Percentiles rank a stretch among this genome's conserved stretches.
These are phyloP conservation scores for Didymella pomorum DNA, from an alignment of 2,329 filamentous ascomycete genomes.

Conservation along the genomic window DNA sequence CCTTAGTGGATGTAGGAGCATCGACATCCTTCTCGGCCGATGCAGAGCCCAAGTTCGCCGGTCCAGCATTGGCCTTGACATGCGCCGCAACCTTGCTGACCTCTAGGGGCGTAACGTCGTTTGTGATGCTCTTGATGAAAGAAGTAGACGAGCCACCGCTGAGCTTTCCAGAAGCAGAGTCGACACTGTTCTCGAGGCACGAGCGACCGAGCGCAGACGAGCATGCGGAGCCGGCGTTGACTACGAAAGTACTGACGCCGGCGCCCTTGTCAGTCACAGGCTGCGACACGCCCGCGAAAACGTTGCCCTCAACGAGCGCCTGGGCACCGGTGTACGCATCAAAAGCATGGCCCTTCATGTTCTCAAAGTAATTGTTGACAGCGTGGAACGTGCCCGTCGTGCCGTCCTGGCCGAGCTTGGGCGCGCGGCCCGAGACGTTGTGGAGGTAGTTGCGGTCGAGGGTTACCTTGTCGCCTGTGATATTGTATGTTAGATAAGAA, in stretches of 20 bases:
- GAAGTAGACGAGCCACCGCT: constrained; percentile 13
- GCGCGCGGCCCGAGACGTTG: constrained; percentile 55
- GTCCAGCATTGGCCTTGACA: constrained; percentile 28
- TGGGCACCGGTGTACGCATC: constrained; percentile 44
- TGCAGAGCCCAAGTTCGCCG: constrained; percentile 27
- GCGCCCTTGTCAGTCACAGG: constrained; percentile 48
- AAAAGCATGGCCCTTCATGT: constrained; percentile 54
- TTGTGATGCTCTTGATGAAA: constrained; percentile 26
- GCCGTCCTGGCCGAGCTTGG: constrained; percentile 53
- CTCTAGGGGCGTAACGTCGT: constrained; percentile 25
- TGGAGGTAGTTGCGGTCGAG: constrained; percentile 57
- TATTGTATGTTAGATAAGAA: too few species aligned
- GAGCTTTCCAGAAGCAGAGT: constrained; percentile 31
- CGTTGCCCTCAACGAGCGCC: constrained; percentile 56
- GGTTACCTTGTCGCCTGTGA: constrained; percentile 51
- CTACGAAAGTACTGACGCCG: constrained; percentile 37
- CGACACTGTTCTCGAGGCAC: constrained; percentile 32
- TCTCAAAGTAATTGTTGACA: constrained; percentile 50
- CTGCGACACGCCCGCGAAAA: constrained; percentile 54
- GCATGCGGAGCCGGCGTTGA: constrained; percentile 37
- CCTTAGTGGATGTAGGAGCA: background rate
- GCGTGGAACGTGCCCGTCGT: constrained; percentile 32
- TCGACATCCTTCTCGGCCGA: constrained; percentile 2
- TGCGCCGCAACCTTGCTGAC: constrained; percentile 30
- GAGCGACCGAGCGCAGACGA: constrained; percentile 28